These are phyloP conservation scores for Fusarium sp. DNA, from an alignment of 2,329 filamentous ascomycete genomes.

Conservation along the genomic window DNA sequence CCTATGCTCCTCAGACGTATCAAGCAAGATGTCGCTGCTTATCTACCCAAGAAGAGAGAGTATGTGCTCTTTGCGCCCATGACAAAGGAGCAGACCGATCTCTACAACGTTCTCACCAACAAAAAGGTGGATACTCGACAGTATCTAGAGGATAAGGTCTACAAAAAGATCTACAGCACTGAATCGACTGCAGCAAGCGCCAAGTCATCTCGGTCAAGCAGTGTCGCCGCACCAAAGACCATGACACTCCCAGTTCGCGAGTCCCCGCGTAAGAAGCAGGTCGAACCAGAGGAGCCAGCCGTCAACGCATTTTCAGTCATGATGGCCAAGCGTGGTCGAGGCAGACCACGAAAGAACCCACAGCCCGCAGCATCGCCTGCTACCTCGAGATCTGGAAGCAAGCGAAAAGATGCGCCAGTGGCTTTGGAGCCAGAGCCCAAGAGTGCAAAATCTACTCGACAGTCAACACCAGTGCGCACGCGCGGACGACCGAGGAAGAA, in stretches of 20 bases:
- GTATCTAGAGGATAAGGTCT: constrained; percentile 84
- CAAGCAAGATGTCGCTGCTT: constrained; percentile 91
- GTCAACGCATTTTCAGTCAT: constrained; percentile 66
- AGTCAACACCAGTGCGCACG: constrained; percentile 76
- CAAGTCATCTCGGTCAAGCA: constrained; percentile 56
- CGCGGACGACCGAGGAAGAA: constrained; percentile 65
- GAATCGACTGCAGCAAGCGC: constrained; percentile 50
- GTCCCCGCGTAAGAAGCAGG: constrained; percentile 52
- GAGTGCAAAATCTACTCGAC: constrained; percentile 78
- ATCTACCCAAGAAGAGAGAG: constrained; percentile 95
- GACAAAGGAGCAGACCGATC: constrained; percentile 88
- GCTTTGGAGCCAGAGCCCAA: constrained; percentile 64
- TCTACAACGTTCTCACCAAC: constrained; percentile 78
- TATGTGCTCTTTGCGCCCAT: constrained; percentile 96
- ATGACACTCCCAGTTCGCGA: constrained; percentile 53
- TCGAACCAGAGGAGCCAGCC: constrained; percentile 31
- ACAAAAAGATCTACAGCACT: constrained; percentile 65
- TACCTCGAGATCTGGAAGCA: constrained; percentile 44
- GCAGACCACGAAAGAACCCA: constrained; percentile 41
- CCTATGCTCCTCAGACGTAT: constrained; percentile 88
- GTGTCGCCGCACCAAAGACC: constrained; percentile 41
- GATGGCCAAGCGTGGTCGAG: constrained; percentile 60
- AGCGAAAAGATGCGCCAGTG: constrained; percentile 51
- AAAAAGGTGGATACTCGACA: constrained; percentile 72
- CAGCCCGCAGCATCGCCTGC: constrained; percentile 39